Base-by-base conservation (phyloP, 2,329 filamentous ascomycete species). In the Arthrinium puccinioides region DNA sequence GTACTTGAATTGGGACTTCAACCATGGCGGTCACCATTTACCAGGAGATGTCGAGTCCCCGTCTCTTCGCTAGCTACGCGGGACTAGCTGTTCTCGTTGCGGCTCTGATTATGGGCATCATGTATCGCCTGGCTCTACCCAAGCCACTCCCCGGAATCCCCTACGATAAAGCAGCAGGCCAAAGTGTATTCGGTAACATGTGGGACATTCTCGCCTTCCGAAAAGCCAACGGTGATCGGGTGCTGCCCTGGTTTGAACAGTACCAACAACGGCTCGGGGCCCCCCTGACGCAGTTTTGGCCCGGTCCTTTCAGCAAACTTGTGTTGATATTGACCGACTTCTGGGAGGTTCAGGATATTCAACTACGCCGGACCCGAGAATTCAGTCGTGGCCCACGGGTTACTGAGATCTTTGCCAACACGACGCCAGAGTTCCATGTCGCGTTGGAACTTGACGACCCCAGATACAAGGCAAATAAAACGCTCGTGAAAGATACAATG, bases 401-500 rank as follows among this genome's bases (percentile, higher is more conserved):
- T 7, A 21, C 21, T 3, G 49, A 49, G n/a, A 2, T 44, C 1
- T 45, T 56, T 19, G 23, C 27, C 4, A 44, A 43, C 21, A 21
- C 50, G 2, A 40, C 46, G 9, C 45, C 44, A 4, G 27, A 51
- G 10, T 46, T 53, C 30, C 60, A 63, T 40, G 54, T 60, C 37
- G n/a, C n/a, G n/a, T 42, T 41, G 2, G 53, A 57, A 51, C 42
- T 46, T 36, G 52, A 54, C 9, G 46, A 55, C 27, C 46, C 50
- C 2, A 41, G 47, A 6, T 57, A 52, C 40, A 55, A 50, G 35
- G 33, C 23, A 11, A 50, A 59, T 20, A 52, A 51, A 19, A 45
- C 52, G 30, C 51, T 65, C 2, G 36, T 61, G 3, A 50, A 55
- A 21, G 61, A 64, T 28, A 44, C 64, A 2, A 62, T 65, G 62